Evolutionary conservation across 257 asterid genomes (phyloP), one percentile per base, ranked within the genome.

Genomic region (Anisodus tanguticus): DNA sequence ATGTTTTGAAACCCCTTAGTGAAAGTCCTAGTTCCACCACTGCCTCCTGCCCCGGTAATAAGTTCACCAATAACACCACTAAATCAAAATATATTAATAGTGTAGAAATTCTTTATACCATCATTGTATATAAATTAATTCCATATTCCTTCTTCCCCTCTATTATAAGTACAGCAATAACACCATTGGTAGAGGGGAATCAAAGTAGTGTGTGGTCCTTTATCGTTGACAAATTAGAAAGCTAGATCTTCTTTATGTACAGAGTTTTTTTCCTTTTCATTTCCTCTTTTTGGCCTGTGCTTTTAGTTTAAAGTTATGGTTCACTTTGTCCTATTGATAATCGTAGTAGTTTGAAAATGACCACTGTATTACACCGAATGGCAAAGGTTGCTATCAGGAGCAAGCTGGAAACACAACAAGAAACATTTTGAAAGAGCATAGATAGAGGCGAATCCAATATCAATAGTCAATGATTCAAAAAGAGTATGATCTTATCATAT

Each of bases 201-300:
- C 63, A 58, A 58, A 58, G 2, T 58, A 58, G 9, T 58, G 19
- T 58, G 63, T 16, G 63, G 9, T 58, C 22, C 63, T 58, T 58
- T 58, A 58, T 58, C 26, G 5, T 7, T 58, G 63, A 16, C 63
- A 58, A 16, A 58, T 58, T 4, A 58, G 5, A 16, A 58, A 8
- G 26, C 9, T 58, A 58, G 9, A 57, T 58, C 60, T 12, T 55
- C 60, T 55, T 54, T 54, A 54, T 54, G 59, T 54, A 12, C 17
- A 11, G 11, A 4, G 11, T 13, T 12, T 54, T 54, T 54, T 11
- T 54, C 45, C 45, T 41, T 41, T 58, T 16, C 15, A 58, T 58
- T 15, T 58, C 63, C 63, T 58, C 63, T 58, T 58, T 58, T 58
- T 58, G 63, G 63, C 63, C 63, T 58, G 63, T 58, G 26, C 63